Conservation (phyloP, 345 rosid species). For the Populus simonii region DNA sequence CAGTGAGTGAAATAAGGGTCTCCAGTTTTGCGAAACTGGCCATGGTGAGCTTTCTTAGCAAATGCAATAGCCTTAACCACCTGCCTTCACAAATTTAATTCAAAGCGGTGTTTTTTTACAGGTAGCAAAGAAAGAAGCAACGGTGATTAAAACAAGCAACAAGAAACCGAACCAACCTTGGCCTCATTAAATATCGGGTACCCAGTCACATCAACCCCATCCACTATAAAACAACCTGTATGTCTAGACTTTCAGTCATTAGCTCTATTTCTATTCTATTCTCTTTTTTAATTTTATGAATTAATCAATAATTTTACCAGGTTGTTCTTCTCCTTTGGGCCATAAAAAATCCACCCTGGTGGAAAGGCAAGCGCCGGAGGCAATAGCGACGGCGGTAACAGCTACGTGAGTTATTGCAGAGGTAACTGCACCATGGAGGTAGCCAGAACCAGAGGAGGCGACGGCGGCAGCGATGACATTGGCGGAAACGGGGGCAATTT, state of each 20-base stretch:
- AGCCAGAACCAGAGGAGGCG: slow-evolving; percentile 35
- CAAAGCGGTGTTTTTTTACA: not conserved
- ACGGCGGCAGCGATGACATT: slow-evolving; percentile 41
- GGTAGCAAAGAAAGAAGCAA: slow-evolving; percentile 4
- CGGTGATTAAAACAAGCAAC: not conserved
- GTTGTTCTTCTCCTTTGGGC: slow-evolving; percentile 66
- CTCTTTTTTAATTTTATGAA: no score
- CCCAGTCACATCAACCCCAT: slow-evolving; percentile 67
- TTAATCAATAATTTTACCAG: slow-evolving; percentile 27
- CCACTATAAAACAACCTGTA: slow-evolving; percentile 50
- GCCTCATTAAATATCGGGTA: slow-evolving; percentile 54
- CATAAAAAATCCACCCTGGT: slow-evolving; percentile 66
- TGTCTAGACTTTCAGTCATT: no score
- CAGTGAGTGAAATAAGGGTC: slow-evolving; percentile 68
- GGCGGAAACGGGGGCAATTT: slow-evolving; percentile 29
- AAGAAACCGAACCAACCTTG: slow-evolving; percentile 45
- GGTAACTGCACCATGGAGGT: slow-evolving; percentile 54
- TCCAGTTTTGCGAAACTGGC: slow-evolving; percentile 66
- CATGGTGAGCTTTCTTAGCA: slow-evolving; percentile 60
- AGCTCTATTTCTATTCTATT: no score
- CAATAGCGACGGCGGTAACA: slow-evolving; percentile 66
- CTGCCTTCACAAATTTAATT: slow-evolving; percentile 55
- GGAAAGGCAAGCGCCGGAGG: slow-evolving; percentile 78
- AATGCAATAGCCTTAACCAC: slow-evolving; percentile 72
- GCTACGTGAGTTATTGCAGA: slow-evolving; percentile 70